Percentiles rank a stretch among this genome's conserved stretches.
phyloP scores from a whole-genome alignment of 805 yeast species.

The Blastobotrys peoriensis region DNA sequence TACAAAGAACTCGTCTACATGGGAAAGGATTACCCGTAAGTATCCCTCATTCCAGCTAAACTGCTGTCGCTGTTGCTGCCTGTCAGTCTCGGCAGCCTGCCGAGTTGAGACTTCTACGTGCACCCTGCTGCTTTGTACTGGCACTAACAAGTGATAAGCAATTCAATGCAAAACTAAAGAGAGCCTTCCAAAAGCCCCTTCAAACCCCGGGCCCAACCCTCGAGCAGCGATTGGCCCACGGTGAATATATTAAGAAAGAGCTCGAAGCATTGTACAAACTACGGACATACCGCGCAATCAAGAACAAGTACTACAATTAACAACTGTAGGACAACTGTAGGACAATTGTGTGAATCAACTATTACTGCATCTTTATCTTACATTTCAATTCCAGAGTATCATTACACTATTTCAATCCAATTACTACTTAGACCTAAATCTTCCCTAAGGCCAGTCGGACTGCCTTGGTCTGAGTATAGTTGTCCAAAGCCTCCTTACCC shows the following conservation, averaged over 20 bases:
- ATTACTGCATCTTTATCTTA: too few species aligned
- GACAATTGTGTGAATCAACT: not conserved
- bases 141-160: conserved; percentile 1
- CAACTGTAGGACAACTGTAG: not conserved
- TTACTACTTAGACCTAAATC: not conserved
- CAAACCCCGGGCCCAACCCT: conserved; percentile 24
- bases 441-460: conserved; percentile 44
- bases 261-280: conserved; percentile 32
- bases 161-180: conserved; percentile 25
- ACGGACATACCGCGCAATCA: conserved; percentile 32
- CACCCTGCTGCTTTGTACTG: not conserved
- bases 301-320: conserved; percentile 25
- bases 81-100: too few species aligned
- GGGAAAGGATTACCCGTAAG: conserved; percentile 35
- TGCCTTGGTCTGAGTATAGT: conserved; percentile 71
- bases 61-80: not conserved
- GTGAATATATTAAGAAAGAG: conserved; percentile 35
- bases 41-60: not conserved
- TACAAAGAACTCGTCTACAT: conserved; percentile 35
- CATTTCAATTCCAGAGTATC: too few species aligned
- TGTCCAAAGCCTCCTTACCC: conserved; percentile 65
- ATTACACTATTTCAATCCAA: too few species aligned
- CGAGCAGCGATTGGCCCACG: conserved; percentile 28
- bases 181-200: conserved; percentile 28
- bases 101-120: not conserved